These are phyloP conservation scores for Leucaena leucocephala DNA, from an alignment of 306 rosid species.

Conservation along the genomic window DNA sequence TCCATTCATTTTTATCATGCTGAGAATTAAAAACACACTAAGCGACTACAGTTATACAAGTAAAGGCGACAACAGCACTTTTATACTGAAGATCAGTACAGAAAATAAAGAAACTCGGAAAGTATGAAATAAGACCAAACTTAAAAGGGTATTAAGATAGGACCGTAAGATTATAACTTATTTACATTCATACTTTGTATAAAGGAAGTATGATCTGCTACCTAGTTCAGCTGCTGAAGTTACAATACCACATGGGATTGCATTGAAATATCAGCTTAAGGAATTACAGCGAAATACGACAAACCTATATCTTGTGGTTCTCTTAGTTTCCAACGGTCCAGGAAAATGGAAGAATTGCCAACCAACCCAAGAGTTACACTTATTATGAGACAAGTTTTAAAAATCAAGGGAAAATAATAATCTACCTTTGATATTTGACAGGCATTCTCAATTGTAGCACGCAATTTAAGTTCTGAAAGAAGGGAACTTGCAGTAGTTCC, in stretches of 20 bases:
- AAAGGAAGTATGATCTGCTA: conserved; percentile 16
- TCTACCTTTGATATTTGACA: conserved; percentile 71
- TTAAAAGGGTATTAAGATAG: conserved; percentile 13
- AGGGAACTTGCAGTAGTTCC: conserved; percentile 69
- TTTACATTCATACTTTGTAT: conserved; percentile 14
- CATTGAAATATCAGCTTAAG: conserved; percentile 17
- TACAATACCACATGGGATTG: conserved; percentile 22
- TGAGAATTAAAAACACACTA: conserved; percentile 28
- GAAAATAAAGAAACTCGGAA: background rate
- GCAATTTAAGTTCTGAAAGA: conserved; percentile 72
- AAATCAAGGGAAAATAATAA: conserved; percentile 40
- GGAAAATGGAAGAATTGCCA: conserved; percentile 22
- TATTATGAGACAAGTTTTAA: conserved; percentile 11
- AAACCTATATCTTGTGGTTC: conserved; percentile 18
- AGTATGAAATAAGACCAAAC: background rate
- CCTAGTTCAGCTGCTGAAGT: conserved; percentile 19
- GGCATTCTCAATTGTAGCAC: conserved; percentile 70
- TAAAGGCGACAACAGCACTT: background rate
- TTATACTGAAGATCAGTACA: conserved; percentile 9
- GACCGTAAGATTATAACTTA: conserved; percentile 1
- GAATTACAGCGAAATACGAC: conserved; percentile 5
- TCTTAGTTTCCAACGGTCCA: conserved; percentile 28
- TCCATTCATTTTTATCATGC: conserved; percentile 34
- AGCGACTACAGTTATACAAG: background rate
- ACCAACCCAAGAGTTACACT: conserved; percentile 29